phyloP scores from a whole-genome alignment of 2,329 filamentous ascomycete species.

The Boeremia exigua region DNA sequence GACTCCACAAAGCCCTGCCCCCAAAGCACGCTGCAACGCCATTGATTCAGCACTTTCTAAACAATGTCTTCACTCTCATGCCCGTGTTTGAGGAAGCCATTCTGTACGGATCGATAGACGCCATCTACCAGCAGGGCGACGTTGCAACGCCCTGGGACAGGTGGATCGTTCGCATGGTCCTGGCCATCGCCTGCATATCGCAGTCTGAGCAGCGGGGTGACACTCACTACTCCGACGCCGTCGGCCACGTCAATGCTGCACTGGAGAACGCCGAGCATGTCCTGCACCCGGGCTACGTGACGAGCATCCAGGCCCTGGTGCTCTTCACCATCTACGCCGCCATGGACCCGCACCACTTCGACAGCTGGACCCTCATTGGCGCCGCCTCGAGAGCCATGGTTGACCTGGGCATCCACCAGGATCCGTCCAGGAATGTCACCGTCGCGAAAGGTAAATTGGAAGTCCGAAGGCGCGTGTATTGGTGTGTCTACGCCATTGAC shows the following conservation, averaged over 20 bases:
- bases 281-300: constrained; percentile 81
- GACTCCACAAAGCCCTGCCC: constrained; percentile 68
- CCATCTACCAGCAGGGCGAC: constrained; percentile 74
- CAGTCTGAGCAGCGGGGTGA: constrained; percentile 72
- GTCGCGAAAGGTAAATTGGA: constrained; percentile 75
- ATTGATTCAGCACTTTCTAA: constrained; percentile 82
- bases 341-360: constrained; percentile 88
- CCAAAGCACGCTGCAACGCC: constrained; percentile 70
- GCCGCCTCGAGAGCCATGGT: constrained; percentile 87
- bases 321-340: constrained; percentile 89
- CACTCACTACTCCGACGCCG: constrained; percentile 67
- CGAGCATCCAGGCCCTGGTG: constrained; percentile 85
- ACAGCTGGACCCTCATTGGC: constrained; percentile 92
- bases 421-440: constrained; percentile 74
- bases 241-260: constrained; percentile 68
- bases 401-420: constrained; percentile 91
- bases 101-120: constrained; percentile 79
- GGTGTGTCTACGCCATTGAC: constrained; percentile 89
- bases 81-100: constrained; percentile 83
- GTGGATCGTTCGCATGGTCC: constrained; percentile 87
- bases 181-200: constrained; percentile 79
- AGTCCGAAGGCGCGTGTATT: constrained; percentile 81
- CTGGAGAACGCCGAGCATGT: constrained; percentile 81
- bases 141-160: constrained; percentile 72
- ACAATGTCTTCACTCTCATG: constrained; percentile 78